A percentile compares a stretch with the other conserved stretches of the same genome.
Conservation (phyloP, 257 asterid species). For the Nicotiana paniculata region DNA sequence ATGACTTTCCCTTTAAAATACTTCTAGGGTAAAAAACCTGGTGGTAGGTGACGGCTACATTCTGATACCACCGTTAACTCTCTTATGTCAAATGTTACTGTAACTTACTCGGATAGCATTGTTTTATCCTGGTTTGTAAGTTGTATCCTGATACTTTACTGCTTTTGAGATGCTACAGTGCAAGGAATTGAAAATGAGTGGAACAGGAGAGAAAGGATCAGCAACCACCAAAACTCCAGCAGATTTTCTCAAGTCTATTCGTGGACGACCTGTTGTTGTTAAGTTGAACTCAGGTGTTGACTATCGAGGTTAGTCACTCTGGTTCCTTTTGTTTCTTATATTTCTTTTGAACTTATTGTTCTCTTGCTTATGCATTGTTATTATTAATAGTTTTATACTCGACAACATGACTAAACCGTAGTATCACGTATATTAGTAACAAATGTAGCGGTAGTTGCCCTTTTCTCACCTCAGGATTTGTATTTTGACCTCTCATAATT, state of each 20-base stretch:
- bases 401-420: neutral
- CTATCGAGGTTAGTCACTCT: conserved; percentile 56
- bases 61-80: neutral
- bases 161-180: neutral
- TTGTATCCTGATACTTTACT: neutral
- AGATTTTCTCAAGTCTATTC: conserved; percentile 90
- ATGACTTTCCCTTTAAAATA: neutral
- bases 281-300: conserved; percentile 95
- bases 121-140: neutral
- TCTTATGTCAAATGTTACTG: neutral
- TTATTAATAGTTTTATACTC: neutral
- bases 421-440: neutral
- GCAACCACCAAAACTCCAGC: conserved; percentile 75
- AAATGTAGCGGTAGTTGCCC: neutral
- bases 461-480: neutral
- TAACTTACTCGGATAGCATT: neutral
- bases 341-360: neutral
- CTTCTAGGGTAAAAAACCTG: neutral
- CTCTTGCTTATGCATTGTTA: neutral
- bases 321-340: neutral
- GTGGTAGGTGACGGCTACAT: neutral
- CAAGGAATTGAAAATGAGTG: conserved; percentile 51
- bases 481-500: neutral
- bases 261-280: conserved; percentile 97
- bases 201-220: conserved; percentile 58